Evolutionary conservation across 2,329 filamentous ascomycete genomes (phyloP).

Genomic region (Pseudogymnoascus sp.): DNA sequence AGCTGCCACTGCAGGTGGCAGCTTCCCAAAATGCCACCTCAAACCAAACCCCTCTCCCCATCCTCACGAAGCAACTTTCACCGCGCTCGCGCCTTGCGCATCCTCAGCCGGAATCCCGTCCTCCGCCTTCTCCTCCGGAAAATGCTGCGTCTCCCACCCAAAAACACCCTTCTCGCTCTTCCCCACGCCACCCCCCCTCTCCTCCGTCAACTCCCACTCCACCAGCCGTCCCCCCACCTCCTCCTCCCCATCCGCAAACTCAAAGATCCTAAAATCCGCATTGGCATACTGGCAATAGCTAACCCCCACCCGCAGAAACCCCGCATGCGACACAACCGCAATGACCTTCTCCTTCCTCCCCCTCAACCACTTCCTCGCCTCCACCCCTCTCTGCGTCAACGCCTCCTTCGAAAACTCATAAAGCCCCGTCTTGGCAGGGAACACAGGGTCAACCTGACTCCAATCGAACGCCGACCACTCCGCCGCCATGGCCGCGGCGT

Average conservation of each 20-base stretch:
- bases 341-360: constrained; percentile 27
- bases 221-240: constrained; percentile 20
- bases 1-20: no score
- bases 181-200: constrained; percentile 26
- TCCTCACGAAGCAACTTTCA: neutral
- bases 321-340: constrained; percentile 27
- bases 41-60: neutral
- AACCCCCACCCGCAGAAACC: constrained; percentile 24
- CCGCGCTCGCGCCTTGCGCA: neutral
- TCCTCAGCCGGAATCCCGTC: neutral
- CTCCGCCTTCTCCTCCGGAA: neutral
- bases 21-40: neutral
- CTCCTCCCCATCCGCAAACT: constrained; percentile 23
- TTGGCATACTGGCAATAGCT: constrained; percentile 23
- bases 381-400: constrained; percentile 21
- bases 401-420: constrained; percentile 23
- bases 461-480: constrained; percentile 30
- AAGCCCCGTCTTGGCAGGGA: constrained; percentile 24
- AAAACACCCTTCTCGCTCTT: constrained; percentile 22
- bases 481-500: constrained; percentile 21
- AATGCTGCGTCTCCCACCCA: constrained; percentile 3
- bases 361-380: constrained; percentile 23
- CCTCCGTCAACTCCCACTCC: constrained; percentile 26
- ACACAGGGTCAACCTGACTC: constrained; percentile 25
- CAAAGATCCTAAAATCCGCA: constrained; percentile 28